These are phyloP conservation scores for Litsea cubeba DNA, from an alignment of 164 flowering plant species.

Conservation along the genomic window DNA sequence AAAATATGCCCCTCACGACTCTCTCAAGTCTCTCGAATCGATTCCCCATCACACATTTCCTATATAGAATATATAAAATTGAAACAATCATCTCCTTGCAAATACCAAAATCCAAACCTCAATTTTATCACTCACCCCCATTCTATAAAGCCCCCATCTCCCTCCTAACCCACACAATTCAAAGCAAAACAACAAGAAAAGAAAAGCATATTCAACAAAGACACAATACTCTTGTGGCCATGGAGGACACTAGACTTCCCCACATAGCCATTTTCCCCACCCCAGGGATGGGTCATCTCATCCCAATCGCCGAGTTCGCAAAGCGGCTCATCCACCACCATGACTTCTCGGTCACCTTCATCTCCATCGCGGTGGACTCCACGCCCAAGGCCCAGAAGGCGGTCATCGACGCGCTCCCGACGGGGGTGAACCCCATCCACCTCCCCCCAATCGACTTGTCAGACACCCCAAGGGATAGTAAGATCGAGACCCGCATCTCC, in stretches of 20 bases:
- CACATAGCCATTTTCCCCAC: constrained; percentile 29
- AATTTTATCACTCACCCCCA: not conserved
- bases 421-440: constrained; percentile 10
- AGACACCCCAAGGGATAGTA: constrained; percentile 20
- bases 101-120: no score
- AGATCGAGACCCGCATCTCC: constrained; percentile 26
- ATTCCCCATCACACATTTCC: no score
- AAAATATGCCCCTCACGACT: no score
- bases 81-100: no score
- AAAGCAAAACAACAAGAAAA: no score
- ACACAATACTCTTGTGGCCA: not conserved
- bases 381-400: constrained; percentile 16
- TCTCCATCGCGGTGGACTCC: constrained; percentile 24
- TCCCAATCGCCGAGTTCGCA: constrained; percentile 41
- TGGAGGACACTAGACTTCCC: constrained; percentile 10
- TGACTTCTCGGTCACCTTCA: constrained; percentile 25
- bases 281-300: constrained; percentile 48
- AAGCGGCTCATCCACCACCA: constrained; percentile 22
- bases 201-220: not conserved
- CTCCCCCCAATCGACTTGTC: constrained; percentile 29
- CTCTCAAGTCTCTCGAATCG: no score
- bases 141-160: not conserved
- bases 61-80: no score
- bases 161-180: not conserved
- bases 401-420: constrained; percentile 26